phyloP scores from a whole-genome alignment of 2,329 filamentous ascomycete genomes.

The Thelonectria olida region DNA sequence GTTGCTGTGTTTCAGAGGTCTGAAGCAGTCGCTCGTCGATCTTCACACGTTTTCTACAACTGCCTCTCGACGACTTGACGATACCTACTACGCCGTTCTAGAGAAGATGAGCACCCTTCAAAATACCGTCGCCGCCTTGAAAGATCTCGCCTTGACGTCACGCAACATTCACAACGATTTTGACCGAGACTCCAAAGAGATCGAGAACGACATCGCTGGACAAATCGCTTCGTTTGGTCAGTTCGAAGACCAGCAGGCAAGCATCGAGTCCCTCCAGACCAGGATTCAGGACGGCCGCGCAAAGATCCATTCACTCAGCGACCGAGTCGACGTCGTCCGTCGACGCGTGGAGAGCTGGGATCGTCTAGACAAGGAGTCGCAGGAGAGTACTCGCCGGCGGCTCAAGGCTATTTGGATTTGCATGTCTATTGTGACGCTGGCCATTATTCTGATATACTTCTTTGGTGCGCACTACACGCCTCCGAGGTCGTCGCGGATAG shows the following conservation, averaged over 20 bases:
- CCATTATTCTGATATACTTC: slow-evolving; percentile 57
- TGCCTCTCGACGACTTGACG: slow-evolving; percentile 73
- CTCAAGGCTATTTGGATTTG: slow-evolving; percentile 72
- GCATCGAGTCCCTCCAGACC: slow-evolving; percentile 68
- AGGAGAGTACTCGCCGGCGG: slow-evolving; percentile 71
- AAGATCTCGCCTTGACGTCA: slow-evolving; percentile 72
- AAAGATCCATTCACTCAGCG: slow-evolving; percentile 67
- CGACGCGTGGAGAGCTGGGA: slow-evolving; percentile 74
- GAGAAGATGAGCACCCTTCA: slow-evolving; percentile 74
- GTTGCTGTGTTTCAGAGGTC: slow-evolving; percentile 48
- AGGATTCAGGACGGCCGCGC: slow-evolving; percentile 69
- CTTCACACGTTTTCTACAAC: slow-evolving; percentile 69
- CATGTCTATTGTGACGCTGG: slow-evolving; percentile 58
- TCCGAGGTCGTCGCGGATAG: slow-evolving; percentile 17
- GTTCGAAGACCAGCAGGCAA: slow-evolving; percentile 72
- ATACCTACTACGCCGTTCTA: slow-evolving; percentile 77
- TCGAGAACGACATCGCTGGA: slow-evolving; percentile 67
- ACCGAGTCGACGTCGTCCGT: slow-evolving; percentile 71
- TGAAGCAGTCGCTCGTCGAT: slow-evolving; percentile 61
- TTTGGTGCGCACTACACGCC: slow-evolving; percentile 41
- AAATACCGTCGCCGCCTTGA: slow-evolving; percentile 70
- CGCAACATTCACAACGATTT: slow-evolving; percentile 68
- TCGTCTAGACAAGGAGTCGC: slow-evolving; percentile 71
- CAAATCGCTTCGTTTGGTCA: slow-evolving; percentile 69
- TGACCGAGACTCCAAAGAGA: slow-evolving; percentile 63